Percentiles rank a stretch among this genome's conserved stretches.
phyloP scores from a whole-genome alignment of 768 basidiomycete species.

The Pleurotus platypus region DNA sequence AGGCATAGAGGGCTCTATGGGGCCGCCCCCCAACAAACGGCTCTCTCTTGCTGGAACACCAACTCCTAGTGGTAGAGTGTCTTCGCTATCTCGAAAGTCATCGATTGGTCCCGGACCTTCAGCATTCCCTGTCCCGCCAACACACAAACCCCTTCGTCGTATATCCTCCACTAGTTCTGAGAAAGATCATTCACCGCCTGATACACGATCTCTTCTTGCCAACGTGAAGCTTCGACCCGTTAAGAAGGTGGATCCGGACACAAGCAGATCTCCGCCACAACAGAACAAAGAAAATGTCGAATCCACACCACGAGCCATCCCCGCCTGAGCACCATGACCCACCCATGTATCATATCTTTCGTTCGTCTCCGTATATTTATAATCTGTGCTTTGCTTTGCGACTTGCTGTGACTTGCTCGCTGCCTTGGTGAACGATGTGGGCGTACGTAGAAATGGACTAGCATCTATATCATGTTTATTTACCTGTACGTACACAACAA shows the following conservation, averaged over 20 bases:
- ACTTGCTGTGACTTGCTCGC: conserved; percentile 17
- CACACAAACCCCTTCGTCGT: conserved; percentile 24
- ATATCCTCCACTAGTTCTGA: conserved; percentile 26
- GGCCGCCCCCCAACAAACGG: conserved; percentile 39
- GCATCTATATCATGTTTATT: no score
- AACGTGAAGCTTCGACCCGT: conserved; percentile 5
- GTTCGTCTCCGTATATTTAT: conserved; percentile 1
- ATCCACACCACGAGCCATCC: background rate
- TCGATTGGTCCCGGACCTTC: conserved; percentile 23
- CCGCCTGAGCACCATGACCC: background rate
- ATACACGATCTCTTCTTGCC: background rate
- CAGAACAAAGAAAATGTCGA: conserved; percentile 9
- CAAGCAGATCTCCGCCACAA: background rate
- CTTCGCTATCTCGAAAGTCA: conserved; percentile 29
- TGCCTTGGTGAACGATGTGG: background rate
- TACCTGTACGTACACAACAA: no score
- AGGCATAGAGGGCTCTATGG: conserved; percentile 43
- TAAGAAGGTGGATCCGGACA: conserved; percentile 1
- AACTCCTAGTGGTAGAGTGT: conserved; percentile 29
- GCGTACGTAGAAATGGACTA: no score
- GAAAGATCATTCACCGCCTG: background rate
- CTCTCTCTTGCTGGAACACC: conserved; percentile 35
- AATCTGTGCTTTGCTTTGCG: conserved; percentile 1
- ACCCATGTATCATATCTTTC: background rate
- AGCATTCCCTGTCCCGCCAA: conserved; percentile 24